Evolutionary conservation across 306 rosid genomes (phyloP), one percentile per base, ranked within the genome.

Genomic region (Fagus crenata): DNA sequence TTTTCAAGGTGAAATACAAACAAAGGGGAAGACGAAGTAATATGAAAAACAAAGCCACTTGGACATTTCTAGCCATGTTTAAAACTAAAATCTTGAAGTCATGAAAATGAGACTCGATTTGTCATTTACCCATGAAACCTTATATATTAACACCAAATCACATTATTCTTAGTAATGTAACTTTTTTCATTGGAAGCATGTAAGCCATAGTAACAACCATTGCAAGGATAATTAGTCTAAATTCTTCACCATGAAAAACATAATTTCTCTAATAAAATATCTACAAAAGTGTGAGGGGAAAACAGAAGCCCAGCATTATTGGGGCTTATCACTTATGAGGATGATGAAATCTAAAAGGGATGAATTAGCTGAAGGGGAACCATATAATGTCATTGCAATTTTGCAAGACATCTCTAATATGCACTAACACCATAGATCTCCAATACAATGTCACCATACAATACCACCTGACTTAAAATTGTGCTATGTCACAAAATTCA

Each of bases 401-500:
- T 46, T 46, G 51, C 51, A 28, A 53, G 42, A 46, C 49, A 59
- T n/a, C 46, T 69, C 39, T 43, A 2, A 77, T 53, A 40, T 22
- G 69, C 73, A 41, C 53, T 72, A 46, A 55, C 3, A 14, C 58
- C 72, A 55, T 41, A 67, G 40, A 46, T 41, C 35, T 61, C 68
- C 59, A 71, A 42, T 22, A 49, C 40, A 73, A 37, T 13, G 12
- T 68, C 18, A 4, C 18, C 9, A 53, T 18, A 53, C 22, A 76
- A 15, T 22, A 17, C 31, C 54, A 69, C 32, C 35, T 6, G 43
- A 54, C 56, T 33, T 7, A 39, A 15, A 46, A 46, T 43, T 63
- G 59, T 59, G 60, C 63, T 49, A 22, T 22, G 67, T 35, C 77
- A 40, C 67, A 22, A 53, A 33, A 60, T 31, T 79, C 71, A 72